These are phyloP conservation scores for Leccinum angustisporum DNA, from an alignment of 1,284 basidiomycete genomes.

Conservation along the genomic window DNA sequence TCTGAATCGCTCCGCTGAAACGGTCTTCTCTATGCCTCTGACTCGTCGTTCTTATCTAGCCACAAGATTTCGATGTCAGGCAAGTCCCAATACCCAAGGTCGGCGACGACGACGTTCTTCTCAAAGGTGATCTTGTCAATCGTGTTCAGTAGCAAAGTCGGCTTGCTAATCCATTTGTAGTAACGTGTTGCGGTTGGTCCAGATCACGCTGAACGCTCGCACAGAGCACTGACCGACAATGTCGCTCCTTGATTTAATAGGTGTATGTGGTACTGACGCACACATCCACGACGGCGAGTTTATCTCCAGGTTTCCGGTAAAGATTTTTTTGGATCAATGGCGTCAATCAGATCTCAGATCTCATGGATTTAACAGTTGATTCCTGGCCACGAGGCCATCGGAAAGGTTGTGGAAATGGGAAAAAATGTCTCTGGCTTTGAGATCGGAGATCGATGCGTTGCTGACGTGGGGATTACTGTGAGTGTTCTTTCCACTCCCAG, in stretches of 20 bases:
- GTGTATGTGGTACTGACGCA: constrained; percentile 76
- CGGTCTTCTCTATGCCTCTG: constrained; percentile 6
- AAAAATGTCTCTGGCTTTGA: constrained; percentile 68
- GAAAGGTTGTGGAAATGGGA: constrained; percentile 65
- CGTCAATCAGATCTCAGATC: constrained; percentile 14
- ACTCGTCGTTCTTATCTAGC: constrained; percentile 32
- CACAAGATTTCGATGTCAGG: constrained; percentile 48
- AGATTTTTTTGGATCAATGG: constrained; percentile 9
- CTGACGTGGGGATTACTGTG: constrained; percentile 65
- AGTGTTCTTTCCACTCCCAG: constrained; percentile 19
- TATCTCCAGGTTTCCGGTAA: constrained; percentile 71
- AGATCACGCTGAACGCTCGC: not conserved
- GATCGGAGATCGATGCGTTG: constrained; percentile 78
- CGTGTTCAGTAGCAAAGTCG: not conserved
- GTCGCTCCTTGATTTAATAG: constrained; percentile 27
- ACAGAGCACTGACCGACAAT: constrained; percentile 1
- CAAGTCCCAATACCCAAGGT: constrained; percentile 56
- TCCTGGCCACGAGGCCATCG: constrained; percentile 82
- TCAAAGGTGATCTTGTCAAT: constrained; percentile 46
- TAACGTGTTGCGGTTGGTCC: constrained; percentile 48
- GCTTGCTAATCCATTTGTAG: constrained; percentile 29
- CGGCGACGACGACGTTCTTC: constrained; percentile 56
- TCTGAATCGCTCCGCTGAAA: constrained; percentile 4
- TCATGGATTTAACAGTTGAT: constrained; percentile 52
- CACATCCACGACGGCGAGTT: constrained; percentile 82